Conservation (phyloP, 495 filamentous ascomycete species). For the Massariosphaeria phaeospora region DNA sequence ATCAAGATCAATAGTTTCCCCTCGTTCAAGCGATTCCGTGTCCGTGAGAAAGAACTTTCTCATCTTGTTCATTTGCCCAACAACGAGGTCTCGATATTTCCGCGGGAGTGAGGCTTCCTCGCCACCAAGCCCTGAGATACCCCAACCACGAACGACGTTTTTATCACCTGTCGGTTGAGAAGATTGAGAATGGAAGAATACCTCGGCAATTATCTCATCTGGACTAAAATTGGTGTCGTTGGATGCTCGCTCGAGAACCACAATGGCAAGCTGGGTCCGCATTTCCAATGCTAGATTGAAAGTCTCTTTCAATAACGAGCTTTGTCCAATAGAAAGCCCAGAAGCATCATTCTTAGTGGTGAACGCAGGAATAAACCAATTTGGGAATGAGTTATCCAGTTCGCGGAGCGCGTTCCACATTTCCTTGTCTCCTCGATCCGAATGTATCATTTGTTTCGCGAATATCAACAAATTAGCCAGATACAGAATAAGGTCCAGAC, state of each 20-base stretch:
- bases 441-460: conserved; percentile 34
- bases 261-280: conserved; percentile 42
- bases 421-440: conserved; percentile 11
- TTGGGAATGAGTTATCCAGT: conserved; percentile 39
- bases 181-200: conserved; percentile 6
- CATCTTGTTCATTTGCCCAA: conserved; percentile 35
- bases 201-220: conserved; percentile 25
- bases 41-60: conserved; percentile 28
- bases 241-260: conserved; percentile 20
- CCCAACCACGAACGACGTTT: conserved; percentile 16
- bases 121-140: conserved; percentile 2
- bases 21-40: conserved; percentile 3
- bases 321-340: conserved; percentile 22
- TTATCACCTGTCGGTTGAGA: background rate
- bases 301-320: conserved; percentile 34
- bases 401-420: conserved; percentile 22
- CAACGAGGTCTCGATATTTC: background rate
- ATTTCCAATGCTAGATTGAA: conserved; percentile 42
- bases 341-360: background rate
- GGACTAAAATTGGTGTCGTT: conserved; percentile 34
- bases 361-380: conserved; percentile 35
- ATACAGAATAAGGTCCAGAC: conserved; percentile 41
- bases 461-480: conserved; percentile 44
- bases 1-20: conserved; percentile 36
- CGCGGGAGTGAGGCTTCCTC: background rate